Evolutionary conservation across 2,329 filamentous ascomycete species (phyloP), one percentile per base, ranked within the genome.

Genomic region (Xylariales sp.): DNA sequence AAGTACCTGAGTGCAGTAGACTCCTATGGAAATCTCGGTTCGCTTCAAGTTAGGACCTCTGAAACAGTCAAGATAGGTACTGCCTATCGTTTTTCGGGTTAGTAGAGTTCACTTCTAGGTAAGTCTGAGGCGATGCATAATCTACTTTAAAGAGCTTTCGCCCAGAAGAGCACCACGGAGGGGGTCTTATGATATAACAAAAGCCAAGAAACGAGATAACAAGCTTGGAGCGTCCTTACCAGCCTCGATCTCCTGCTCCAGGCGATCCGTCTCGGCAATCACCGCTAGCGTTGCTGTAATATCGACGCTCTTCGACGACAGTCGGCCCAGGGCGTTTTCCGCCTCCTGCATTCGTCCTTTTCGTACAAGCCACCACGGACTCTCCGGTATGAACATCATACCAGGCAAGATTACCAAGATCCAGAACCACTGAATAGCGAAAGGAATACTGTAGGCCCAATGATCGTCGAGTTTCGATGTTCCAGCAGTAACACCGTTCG

Each of bases 1-100:
- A 2, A 84, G 63, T 15, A 82, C 80, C 52, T 85, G 81, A 3
- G 80, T 80, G 3, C 76, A 72, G 65, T 81, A 84, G 5, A 80
- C 77, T 56, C 81, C 80, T 45, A 69, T 66, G 4, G 73, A 68
- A 24, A 78, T 76, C 52, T 78, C 74, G 0, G 74, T 78, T 15
- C 74, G 68, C n/a, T 72, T 64, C 14, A 68, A 53, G 45, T 74
- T 73, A 28, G 64, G 61, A 1, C 68, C 70, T 31, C 59, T 67
- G 50, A 78, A 68, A 35, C 73, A 76, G 45, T 78, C 73, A 18
- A 58, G 14, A 47, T 77, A 78, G 1, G 63, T 69, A 21, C 68
- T 71, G 14, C n/a, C n/a, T n/a, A n/a, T n/a, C n/a, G n/a, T n/a
- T n/a, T n/a, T n/a, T n/a, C n/a, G n/a, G n/a, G n/a, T n/a, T n/a